Percentiles rank a stretch among this genome's conserved stretches.
Evolutionary conservation across 169 alveolate species (phyloP).

Genomic region (Perkinsus olseni): DNA sequence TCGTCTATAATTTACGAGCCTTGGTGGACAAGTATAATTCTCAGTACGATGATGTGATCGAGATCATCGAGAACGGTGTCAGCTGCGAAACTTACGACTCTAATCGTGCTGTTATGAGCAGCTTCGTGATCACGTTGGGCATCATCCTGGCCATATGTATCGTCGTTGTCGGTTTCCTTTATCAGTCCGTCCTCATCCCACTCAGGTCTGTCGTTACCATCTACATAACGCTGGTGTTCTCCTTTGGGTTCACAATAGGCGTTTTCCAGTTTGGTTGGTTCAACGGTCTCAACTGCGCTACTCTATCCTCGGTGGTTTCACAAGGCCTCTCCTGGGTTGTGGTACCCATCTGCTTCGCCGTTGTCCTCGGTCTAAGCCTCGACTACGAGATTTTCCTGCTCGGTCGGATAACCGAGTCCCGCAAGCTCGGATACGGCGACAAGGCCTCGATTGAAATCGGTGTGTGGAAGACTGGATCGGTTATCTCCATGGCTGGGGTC

Average conservation of each 20-base stretch:
- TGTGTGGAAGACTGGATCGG: not conserved
- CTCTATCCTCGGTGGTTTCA: not conserved
- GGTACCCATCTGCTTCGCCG: not conserved
- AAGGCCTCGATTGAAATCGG: not conserved
- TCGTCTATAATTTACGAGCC: not conserved
- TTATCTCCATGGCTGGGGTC: not conserved
- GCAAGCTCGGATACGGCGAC: not conserved
- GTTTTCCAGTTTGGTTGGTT: not conserved
- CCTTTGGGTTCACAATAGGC: not conserved
- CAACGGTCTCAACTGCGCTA: not conserved
- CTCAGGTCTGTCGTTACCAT: not conserved
- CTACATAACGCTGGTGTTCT: not conserved
- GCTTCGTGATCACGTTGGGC: not conserved
- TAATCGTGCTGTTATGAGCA: not conserved
- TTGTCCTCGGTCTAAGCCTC: not conserved
- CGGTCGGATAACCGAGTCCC: not conserved
- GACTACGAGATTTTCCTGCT: not conserved
- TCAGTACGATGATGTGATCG: not conserved
- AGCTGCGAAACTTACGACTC: not conserved
- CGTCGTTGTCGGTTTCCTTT: not conserved
- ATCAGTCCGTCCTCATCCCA: not conserved
- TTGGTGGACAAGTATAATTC: not conserved
- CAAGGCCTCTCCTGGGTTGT: not conserved
- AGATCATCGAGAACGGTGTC: not conserved
- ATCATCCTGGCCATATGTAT: not conserved